Conservation (phyloP, 768 basidiomycete genomes). For the Lactarius quietus region DNA sequence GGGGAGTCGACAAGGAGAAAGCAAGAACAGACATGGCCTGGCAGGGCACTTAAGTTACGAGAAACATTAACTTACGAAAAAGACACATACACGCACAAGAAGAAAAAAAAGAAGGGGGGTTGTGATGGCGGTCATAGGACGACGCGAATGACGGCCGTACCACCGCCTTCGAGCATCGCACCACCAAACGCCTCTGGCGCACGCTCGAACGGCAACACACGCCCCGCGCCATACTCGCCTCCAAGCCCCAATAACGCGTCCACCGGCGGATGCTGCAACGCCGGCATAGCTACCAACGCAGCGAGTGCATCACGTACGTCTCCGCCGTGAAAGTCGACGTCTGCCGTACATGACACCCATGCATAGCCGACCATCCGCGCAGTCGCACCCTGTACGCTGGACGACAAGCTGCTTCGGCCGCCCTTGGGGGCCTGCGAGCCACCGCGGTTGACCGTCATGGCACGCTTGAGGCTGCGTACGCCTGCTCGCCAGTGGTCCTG, state of each 20-base stretch:
- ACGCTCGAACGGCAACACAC: conserved; percentile 52
- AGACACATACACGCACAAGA: too few relatives aligned
- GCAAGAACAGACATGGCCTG: not conserved
- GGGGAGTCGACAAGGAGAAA: not conserved
- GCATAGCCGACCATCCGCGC: conserved; percentile 62
- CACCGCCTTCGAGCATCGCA: conserved; percentile 32
- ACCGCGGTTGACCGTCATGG: conserved; percentile 25
- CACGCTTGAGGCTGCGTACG: conserved; percentile 52
- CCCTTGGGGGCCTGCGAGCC: not conserved
- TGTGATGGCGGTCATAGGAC: conserved; percentile 22
- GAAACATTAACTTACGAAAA: not conserved
- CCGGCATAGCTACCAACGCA: conserved; percentile 39
- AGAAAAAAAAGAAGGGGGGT: not conserved
- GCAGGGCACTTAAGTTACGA: not conserved
- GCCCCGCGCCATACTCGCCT: conserved; percentile 31
- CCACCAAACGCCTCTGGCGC: conserved; percentile 47
- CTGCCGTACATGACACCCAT: conserved; percentile 78
- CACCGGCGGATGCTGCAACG: conserved; percentile 35
- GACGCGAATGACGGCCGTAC: conserved; percentile 35
- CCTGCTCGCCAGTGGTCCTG: conserved; percentile 73
- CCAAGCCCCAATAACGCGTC: conserved; percentile 30
- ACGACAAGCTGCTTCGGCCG: not conserved
- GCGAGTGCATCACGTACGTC: conserved; percentile 57
- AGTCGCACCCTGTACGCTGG: conserved; percentile 8
- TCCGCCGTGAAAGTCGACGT: conserved; percentile 80